These are phyloP conservation scores for Tricholoma furcatifolium DNA, from an alignment of 768 basidiomycete genomes.

Conservation along the genomic window DNA sequence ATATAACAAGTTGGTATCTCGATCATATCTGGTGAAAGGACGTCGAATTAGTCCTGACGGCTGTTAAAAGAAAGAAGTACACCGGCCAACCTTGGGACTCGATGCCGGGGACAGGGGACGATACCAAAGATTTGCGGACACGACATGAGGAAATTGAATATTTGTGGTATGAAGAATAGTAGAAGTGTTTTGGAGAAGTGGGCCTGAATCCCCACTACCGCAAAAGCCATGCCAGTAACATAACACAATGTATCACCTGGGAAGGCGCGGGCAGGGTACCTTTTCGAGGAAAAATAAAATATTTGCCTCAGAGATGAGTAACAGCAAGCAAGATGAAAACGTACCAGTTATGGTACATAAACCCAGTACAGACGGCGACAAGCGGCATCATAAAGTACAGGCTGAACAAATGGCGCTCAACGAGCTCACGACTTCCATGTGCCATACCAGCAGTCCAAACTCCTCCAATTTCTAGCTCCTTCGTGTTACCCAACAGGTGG, in stretches of 20 bases:
- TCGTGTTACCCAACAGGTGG: conserved; percentile 62
- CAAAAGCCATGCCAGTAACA: conserved; percentile 97
- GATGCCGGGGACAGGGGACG: conserved; percentile 91
- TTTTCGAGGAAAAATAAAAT: conserved; percentile 26
- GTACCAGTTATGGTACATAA: conserved; percentile 96
- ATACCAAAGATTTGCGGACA: conserved; percentile 94
- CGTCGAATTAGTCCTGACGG: background rate
- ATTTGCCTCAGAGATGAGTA: background rate
- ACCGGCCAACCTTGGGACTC: conserved; percentile 75
- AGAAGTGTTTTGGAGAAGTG: conserved; percentile 97
- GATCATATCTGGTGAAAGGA: conserved; percentile 60
- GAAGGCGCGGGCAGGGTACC: conserved; percentile 95
- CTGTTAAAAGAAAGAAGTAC: background rate
- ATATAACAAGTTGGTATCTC: conserved; percentile 70
- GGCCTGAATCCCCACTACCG: conserved; percentile 94
- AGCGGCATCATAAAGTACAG: conserved; percentile 97
- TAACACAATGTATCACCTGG: conserved; percentile 98
- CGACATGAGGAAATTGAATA: conserved; percentile 95
- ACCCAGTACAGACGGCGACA: conserved; percentile 84
- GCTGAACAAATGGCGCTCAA: conserved; percentile 93
- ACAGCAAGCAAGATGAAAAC: conserved; percentile 22
- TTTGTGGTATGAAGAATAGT: conserved; percentile 96
- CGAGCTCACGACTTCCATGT: conserved; percentile 81
- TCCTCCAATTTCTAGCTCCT: conserved; percentile 74
- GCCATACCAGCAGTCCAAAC: conserved; percentile 85